phyloP scores from a whole-genome alignment of 176 grass and related monocot genomes.

The Hsuehochloa calcarea region DNA sequence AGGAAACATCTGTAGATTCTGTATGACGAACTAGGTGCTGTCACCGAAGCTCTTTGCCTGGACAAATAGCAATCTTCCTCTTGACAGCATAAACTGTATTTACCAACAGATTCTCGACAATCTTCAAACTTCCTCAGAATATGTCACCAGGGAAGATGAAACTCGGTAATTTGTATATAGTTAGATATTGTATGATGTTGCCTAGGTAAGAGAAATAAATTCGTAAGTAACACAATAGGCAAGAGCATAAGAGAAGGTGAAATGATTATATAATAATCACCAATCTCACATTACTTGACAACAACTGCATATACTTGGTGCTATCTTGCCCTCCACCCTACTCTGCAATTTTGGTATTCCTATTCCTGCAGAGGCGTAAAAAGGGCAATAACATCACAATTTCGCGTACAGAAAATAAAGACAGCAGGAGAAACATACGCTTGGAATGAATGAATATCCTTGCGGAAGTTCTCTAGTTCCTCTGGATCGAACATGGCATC shows the following conservation, averaged over 20 bases:
- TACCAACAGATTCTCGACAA: constrained; percentile 28
- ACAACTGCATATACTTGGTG: constrained; percentile 11
- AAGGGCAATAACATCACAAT: constrained; percentile 17
- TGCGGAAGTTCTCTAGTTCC: constrained; percentile 60
- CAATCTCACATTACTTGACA: neutral
- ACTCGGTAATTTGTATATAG: neutral
- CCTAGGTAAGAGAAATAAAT: constrained; percentile 9
- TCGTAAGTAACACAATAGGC: neutral
- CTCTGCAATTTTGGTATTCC: constrained; percentile 6
- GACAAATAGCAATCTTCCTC: neutral
- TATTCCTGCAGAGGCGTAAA: constrained; percentile 29
- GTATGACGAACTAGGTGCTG: neutral
- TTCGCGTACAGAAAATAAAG: constrained; percentile 11
- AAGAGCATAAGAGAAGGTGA: neutral
- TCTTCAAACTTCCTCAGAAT: constrained; percentile 20
- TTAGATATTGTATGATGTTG: neutral
- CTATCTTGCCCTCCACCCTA: constrained; percentile 19
- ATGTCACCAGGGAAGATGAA: constrained; percentile 13
- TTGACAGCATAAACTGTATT: neutral
- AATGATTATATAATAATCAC: neutral
- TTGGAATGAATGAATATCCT: constrained; percentile 54
- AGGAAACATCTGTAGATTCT: neutral
- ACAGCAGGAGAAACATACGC: constrained; percentile 36
- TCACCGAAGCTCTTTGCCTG: neutral
- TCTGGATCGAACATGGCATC: constrained; percentile 61